A percentile compares a stretch with the other conserved stretches of the same genome.
These are phyloP conservation scores for Phaeotremella skinneri DNA, from an alignment of 768 basidiomycete species.

Conservation along the genomic window DNA sequence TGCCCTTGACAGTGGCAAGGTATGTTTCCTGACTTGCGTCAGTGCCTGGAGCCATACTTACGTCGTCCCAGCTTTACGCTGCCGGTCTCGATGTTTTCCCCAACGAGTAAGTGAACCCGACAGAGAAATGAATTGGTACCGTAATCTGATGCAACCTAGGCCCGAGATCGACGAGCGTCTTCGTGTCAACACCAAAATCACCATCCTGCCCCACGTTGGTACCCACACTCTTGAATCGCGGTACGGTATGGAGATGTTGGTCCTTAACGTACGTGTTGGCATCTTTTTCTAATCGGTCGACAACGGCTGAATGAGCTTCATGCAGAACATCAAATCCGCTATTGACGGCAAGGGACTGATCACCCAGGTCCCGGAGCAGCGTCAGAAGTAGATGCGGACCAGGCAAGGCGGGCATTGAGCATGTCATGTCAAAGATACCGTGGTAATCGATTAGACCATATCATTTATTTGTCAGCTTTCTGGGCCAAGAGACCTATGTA, in stretches of 20 bases:
- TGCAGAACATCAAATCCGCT: slow-evolving; percentile 42
- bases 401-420: too few relatives aligned
- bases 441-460: too few relatives aligned
- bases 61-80: slow-evolving; percentile 70
- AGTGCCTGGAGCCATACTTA: too few relatives aligned
- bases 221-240: slow-evolving; percentile 38
- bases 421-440: too few relatives aligned
- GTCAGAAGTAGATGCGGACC: too few relatives aligned
- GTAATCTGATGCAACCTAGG: too few relatives aligned
- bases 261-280: slow-evolving; percentile 36
- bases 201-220: slow-evolving; percentile 88
- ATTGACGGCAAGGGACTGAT: slow-evolving; percentile 41
- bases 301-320: not conserved
- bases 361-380: slow-evolving; percentile 46
- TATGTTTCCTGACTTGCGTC: slow-evolving; percentile 54
- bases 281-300: not conserved
- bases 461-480: too few relatives aligned
- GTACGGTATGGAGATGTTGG: slow-evolving; percentile 24
- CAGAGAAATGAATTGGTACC: not conserved
- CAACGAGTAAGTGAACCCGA: slow-evolving; percentile 57
- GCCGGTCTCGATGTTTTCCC: slow-evolving; percentile 85
- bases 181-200: slow-evolving; percentile 75
- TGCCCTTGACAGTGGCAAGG: slow-evolving; percentile 82
- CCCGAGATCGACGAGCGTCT: slow-evolving; percentile 77
- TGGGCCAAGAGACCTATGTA: too few relatives aligned